Evolutionary conservation across 192 early-diverging fungal genomes (phyloP).

Genomic region (Podila epicladia): DNA sequence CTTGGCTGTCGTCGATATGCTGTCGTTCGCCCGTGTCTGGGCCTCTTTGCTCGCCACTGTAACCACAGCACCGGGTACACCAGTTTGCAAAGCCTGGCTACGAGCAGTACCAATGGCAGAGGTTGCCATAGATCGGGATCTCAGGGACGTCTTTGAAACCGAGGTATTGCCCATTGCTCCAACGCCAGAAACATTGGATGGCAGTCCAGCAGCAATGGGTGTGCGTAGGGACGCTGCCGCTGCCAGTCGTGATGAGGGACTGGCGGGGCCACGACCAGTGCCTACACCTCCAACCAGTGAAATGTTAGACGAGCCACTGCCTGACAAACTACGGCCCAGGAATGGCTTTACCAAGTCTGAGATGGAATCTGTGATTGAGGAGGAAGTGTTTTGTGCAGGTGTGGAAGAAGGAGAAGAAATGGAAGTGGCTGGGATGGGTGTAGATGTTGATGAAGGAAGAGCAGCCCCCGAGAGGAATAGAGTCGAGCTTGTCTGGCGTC

Average conservation of each 20-base stretch:
- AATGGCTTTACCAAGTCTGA: constrained; percentile 42
- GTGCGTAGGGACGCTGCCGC: constrained; percentile 22
- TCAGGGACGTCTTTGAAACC: constrained; percentile 33
- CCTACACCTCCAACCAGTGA: constrained; percentile 32
- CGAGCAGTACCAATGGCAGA: constrained; percentile 37
- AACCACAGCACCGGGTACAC: background rate
- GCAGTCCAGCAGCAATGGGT: constrained; percentile 42
- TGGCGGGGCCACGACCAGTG: constrained; percentile 12
- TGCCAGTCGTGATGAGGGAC: constrained; percentile 26
- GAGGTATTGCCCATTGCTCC: constrained; percentile 31
- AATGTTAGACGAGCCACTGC: constrained; percentile 13
- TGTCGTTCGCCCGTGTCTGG: constrained; percentile 26
- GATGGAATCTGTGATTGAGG: constrained; percentile 22
- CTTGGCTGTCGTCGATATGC: constrained; percentile 24
- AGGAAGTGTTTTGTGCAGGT: background rate
- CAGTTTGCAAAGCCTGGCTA: constrained; percentile 24
- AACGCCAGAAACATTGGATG: constrained; percentile 19
- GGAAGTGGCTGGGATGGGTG: constrained; percentile 7
- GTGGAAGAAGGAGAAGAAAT: constrained; percentile 16
- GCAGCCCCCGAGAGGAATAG: constrained; percentile 4
- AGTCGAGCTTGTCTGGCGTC: constrained; percentile 12
- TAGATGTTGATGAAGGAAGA: background rate
- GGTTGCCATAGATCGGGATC: constrained; percentile 34
- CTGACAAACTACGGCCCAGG: constrained; percentile 26
- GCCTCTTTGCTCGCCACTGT: constrained; percentile 31